phyloP scores from a whole-genome alignment of 164 flowering plant genomes.

The Vitis labrusca region DNA sequence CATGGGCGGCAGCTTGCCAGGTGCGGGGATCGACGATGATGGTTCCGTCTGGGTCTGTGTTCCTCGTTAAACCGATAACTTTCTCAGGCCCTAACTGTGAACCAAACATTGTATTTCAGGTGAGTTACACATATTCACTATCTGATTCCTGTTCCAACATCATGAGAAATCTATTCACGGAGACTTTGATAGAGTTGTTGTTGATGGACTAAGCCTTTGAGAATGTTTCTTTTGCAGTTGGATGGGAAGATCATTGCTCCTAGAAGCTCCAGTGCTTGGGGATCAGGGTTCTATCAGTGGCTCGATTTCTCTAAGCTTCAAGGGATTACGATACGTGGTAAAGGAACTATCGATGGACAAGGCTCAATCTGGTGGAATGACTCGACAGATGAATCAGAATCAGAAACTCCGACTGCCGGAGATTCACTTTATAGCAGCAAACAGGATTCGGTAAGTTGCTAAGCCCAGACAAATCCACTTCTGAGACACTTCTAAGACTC shows the following conservation, averaged over 20 bases:
- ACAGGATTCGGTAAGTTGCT: conserved; percentile 7
- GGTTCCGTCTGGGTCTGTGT: conserved; percentile 63
- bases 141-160: not conserved
- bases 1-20: conserved; percentile 82
- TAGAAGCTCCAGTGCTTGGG: conserved; percentile 39
- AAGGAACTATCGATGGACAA: conserved; percentile 51
- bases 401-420: not conserved
- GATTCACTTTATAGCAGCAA: not conserved
- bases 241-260: conserved; percentile 63
- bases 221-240: conserved; percentile 30
- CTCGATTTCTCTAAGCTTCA: conserved; percentile 39
- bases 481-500: not conserved
- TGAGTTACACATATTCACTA: conserved; percentile 5
- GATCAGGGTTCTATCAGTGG: conserved; percentile 44
- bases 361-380: conserved; percentile 62
- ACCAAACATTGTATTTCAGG: conserved; percentile 71
- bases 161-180: not conserved
- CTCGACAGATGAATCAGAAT: conserved; percentile 4
- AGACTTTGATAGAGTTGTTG: not conserved
- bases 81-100: conserved; percentile 66
- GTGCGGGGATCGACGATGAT: conserved; percentile 56
- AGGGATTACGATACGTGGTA: conserved; percentile 43
- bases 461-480: not conserved
- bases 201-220: not conserved
- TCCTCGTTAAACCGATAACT: conserved; percentile 64